Evolutionary conservation across 2,329 filamentous ascomycete genomes (phyloP), one percentile per base, ranked within the genome.

Genomic region (Colletotrichum kahawae): DNA sequence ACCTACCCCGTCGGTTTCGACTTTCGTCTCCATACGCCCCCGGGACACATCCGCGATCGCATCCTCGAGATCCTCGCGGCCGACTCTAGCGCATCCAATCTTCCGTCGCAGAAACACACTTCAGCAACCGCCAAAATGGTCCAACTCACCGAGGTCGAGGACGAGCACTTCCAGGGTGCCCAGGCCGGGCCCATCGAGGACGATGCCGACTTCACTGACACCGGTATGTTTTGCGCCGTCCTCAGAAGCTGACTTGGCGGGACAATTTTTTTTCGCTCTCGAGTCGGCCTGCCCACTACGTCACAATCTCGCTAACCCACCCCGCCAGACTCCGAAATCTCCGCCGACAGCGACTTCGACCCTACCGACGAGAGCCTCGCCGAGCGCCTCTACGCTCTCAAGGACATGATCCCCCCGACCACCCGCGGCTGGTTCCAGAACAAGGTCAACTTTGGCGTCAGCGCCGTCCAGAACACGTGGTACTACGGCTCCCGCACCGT

Each of bases 131-230:
- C 73, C 87, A 93, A 85, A 81, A 98, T 98, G 96, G 96, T 98
- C 86, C 95, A 96, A 87, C 95, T 98, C 83, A 95, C 95, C 84
- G 96, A 98, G 90, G 96, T 98, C 83, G 93, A 97, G 84, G 96
- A 98, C 84, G 96, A 98, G 90, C 95, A 97, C 87, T 98, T 98
- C 89, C 90, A 93, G 87, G 88, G 91, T 84, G 88, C 90, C 79
- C 93, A 94, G 82, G 87, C 92, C 77, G 89, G 91, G 73, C 91
- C 93, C 75, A 93, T 95, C 79, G 93, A 97, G 80, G 94, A 96
- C 71, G 95, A 97, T 75, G 96, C 96, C 83, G 96, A 98, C 88
- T 98, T 94, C 89, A 97, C 94, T 79, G 96, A 98, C 85, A 96
- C 95, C 77, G 96, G 96, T 98, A 91, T 79, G 89, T 85, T 70